These are phyloP conservation scores for Eudorina sp. DNA, from an alignment of 139 green algal species.

Conservation along the genomic window DNA sequence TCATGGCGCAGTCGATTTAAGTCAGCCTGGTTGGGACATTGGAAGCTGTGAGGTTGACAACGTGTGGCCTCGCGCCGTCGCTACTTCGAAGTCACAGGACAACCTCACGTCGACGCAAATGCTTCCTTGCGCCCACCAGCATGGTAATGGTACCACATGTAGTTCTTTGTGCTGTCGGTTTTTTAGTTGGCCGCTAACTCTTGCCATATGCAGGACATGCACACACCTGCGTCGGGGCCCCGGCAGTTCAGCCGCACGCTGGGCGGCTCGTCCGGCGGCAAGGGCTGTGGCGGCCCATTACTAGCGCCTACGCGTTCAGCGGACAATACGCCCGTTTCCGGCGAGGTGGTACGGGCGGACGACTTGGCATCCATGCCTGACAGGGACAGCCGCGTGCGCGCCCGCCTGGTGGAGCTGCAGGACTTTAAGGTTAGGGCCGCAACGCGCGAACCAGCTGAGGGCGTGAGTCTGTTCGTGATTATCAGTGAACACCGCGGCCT, in stretches of 20 bases:
- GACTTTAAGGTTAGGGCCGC: slow-evolving; percentile 41
- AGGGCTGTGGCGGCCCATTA: background rate
- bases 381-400: slow-evolving; percentile 7
- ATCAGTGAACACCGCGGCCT: background rate
- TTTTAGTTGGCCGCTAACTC: background rate
- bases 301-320: background rate
- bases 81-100: background rate
- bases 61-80: background rate
- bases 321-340: background rate
- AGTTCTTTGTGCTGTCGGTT: background rate
- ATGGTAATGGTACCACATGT: too few species aligned
- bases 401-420: slow-evolving; percentile 1
- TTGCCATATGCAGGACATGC: background rate
- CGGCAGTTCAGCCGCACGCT: background rate
- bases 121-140: too few species aligned
- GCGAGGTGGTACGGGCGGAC: slow-evolving; percentile 21
- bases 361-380: slow-evolving; percentile 2
- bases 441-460: too few species aligned
- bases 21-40: background rate
- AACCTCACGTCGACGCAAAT: too few species aligned
- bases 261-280: background rate
- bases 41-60: background rate
- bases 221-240: background rate
- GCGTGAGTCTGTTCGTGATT: background rate
- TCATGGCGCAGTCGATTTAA: background rate